Evolutionary conservation across 1,284 basidiomycete species (phyloP), one percentile per base, ranked within the genome.

Genomic region (Ceratobasidium sp.): DNA sequence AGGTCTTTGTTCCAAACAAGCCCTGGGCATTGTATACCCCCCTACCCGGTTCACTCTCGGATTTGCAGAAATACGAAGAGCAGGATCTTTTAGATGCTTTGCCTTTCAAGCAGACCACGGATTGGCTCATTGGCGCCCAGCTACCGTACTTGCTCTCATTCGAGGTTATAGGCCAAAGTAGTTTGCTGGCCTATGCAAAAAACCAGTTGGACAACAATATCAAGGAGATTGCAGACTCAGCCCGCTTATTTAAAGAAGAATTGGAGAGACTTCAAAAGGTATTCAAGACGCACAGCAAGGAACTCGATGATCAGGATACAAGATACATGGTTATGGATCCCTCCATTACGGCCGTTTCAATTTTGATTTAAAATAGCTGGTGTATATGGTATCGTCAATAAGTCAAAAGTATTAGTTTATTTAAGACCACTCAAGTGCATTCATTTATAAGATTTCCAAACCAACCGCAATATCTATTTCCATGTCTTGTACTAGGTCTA

Each of bases 51-150:
- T 56, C 77, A 2, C 77, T 78, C 49, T 4, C 33, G 15, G 77
- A 33, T 20, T 67, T 78, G 1, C 10, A 51, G 12, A 26, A 1
- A 15, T 72, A 53, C 49, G 58, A 49, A 2, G 77, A 78, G 46
- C 49, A 56, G 13, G 10, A 78, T 0, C 68, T 78, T 5, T 46
- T 78, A 42, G 53, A 69, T 44, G 77, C 77, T 53, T 56, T 78
- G 26, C 77, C 77, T 0, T 49, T 78, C 77, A 70, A 70, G 46
- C 49, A 56, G 18, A 51, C 77, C 12, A 71, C 46, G 23, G 77
- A 78, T 69, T 78, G 77, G 77, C 77, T 78, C 2, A 40, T 78
- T 10, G 77, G 64, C 42, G 53, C 77, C 23, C 67, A 71, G 53
- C 53, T 78, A 12, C 40, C 67, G 0, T 68, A 78, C 67, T 42